These are phyloP conservation scores for Suhomyces maxii DNA, from an alignment of 1,139 yeast species.

Conservation along the genomic window DNA sequence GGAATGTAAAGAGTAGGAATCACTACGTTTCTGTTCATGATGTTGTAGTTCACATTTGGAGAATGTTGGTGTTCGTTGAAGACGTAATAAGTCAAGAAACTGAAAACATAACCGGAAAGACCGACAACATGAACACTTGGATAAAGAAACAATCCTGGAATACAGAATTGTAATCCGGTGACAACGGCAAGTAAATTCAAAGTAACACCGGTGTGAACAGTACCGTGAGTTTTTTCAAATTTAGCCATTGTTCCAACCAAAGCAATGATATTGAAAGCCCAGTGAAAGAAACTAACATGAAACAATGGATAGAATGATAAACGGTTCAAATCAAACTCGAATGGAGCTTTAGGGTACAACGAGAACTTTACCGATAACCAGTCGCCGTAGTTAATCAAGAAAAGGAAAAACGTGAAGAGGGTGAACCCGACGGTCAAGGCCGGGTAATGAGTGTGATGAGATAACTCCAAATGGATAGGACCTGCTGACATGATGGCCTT, in stretches of 20 bases:
- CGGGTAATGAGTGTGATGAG: constrained; percentile 31
- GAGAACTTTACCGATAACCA: constrained; percentile 25
- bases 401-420: constrained; percentile 50
- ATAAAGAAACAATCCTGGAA: constrained; percentile 52
- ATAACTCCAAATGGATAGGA: neutral
- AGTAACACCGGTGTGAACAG: constrained; percentile 83
- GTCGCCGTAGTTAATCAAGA: constrained; percentile 27
- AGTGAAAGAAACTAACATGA: constrained; percentile 62
- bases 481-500: neutral
- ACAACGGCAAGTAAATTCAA: constrained; percentile 71
- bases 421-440: constrained; percentile 68
- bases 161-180: constrained; percentile 67
- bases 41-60: constrained; percentile 42
- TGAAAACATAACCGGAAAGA: constrained; percentile 74
- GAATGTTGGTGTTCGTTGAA: constrained; percentile 54
- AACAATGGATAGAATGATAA: constrained; percentile 75
- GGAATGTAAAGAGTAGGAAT: constrained; percentile 70
- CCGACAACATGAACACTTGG: constrained; percentile 63
- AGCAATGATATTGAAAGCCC: constrained; percentile 61
- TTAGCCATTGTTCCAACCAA: constrained; percentile 61
- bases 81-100: constrained; percentile 65
- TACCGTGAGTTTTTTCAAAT: constrained; percentile 78
- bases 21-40: constrained; percentile 27
- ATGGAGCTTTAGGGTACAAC: constrained; percentile 59
- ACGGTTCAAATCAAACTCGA: constrained; percentile 57